phyloP scores from a whole-genome alignment of 2,329 filamentous ascomycete genomes.

The Clonostachys rosea region DNA sequence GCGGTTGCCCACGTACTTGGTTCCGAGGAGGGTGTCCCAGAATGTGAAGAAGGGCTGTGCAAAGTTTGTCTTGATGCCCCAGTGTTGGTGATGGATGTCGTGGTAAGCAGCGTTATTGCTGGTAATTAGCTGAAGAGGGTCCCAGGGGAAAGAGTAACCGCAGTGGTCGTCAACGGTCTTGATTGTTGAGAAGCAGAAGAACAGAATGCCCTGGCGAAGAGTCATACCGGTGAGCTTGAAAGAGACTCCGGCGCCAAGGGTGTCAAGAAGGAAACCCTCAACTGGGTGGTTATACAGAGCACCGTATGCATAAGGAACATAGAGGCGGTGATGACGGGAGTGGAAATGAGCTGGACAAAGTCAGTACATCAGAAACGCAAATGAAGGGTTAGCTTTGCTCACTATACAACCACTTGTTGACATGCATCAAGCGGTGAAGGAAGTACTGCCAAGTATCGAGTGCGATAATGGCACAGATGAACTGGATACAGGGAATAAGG shows the following conservation, averaged over 20 bases:
- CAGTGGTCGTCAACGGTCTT: conserved; percentile 99
- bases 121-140: conserved; percentile 86
- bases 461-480: conserved; percentile 67
- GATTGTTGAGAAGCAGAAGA: conserved; percentile 84
- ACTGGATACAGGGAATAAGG: conserved; percentile 72
- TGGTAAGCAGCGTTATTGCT: conserved; percentile 96
- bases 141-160: conserved; percentile 92
- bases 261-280: conserved; percentile 92
- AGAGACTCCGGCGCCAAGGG: conserved; percentile 75
- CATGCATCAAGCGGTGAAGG: conserved; percentile 91
- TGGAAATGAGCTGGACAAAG: conserved; percentile 69
- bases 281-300: conserved; percentile 95
- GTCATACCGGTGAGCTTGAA: conserved; percentile 82
- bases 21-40: conserved; percentile 82
- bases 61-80: conserved; percentile 97
- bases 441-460: conserved; percentile 99
- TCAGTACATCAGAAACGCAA: conserved; percentile 17
- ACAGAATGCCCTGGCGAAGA: conserved; percentile 80
- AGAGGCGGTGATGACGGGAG: conserved; percentile 91
- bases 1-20: conserved; percentile 68
- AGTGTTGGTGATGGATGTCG: conserved; percentile 97
- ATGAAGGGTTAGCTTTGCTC: conserved; percentile 30
- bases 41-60: conserved; percentile 92
- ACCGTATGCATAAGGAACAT: conserved; percentile 95
- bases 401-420: conserved; percentile 97